Evolutionary conservation across 148 eudicot genomes (phyloP).

Genomic region (Camellia sinensis): DNA sequence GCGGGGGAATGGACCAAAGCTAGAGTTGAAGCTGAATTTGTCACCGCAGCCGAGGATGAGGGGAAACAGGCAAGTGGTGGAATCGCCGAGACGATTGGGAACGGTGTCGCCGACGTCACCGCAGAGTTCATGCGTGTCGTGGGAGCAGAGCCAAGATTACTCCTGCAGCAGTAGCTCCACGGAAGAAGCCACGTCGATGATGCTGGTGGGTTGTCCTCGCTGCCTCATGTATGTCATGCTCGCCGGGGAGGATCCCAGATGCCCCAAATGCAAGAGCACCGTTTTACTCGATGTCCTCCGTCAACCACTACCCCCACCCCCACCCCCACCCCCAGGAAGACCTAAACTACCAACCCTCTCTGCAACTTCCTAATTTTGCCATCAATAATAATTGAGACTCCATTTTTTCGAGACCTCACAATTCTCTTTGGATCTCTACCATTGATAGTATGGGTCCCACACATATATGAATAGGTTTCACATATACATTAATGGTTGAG

Average conservation of each 20-base stretch:
- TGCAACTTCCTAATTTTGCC: not conserved
- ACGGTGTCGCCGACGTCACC: conserved; percentile 46
- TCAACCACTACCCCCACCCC: conserved; percentile 12
- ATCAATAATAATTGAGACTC: no score
- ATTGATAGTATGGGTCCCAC: no score
- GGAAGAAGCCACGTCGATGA: conserved; percentile 48
- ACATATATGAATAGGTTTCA: no score
- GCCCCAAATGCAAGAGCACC: conserved; percentile 75
- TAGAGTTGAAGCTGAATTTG: conserved; percentile 55
- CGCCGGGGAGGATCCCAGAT: conserved; percentile 53
- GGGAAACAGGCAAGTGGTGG: conserved; percentile 13
- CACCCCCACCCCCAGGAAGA: conserved; percentile 26
- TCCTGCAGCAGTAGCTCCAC: conserved; percentile 37
- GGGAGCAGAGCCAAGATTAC: conserved; percentile 40
- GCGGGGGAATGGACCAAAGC: conserved; percentile 35
- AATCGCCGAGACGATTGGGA: conserved; percentile 43
- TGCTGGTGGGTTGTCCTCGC: conserved; percentile 64
- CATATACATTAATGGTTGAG: no score
- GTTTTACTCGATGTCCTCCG: conserved; percentile 55
- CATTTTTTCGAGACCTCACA: no score
- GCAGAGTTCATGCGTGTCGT: conserved; percentile 57
- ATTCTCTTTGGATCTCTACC: no score
- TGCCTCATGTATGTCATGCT: conserved; percentile 73
- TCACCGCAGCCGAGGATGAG: conserved; percentile 32
- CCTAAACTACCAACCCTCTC: not conserved